Conservation (phyloP, 2,329 filamentous ascomycete species). For the Nigrospora oryzae region DNA sequence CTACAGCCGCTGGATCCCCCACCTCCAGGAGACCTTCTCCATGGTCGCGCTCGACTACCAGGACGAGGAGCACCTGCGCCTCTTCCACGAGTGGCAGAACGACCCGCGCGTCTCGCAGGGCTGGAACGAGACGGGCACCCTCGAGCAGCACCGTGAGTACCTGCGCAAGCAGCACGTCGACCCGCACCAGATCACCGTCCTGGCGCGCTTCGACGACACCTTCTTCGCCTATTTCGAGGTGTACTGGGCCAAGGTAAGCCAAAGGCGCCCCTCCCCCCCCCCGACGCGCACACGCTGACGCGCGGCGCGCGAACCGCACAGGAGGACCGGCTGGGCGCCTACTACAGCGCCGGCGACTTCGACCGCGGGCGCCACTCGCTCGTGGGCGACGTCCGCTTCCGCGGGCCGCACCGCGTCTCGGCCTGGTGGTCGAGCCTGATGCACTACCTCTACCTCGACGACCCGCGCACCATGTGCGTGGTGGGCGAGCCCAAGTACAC, state of each 20-base stretch:
- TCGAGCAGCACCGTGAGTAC: constrained; percentile 68
- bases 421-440: constrained; percentile 56
- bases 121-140: constrained; percentile 71
- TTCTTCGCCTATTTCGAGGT: constrained; percentile 74
- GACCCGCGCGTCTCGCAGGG: constrained; percentile 72
- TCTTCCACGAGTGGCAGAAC: constrained; percentile 79
- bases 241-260: constrained; percentile 59
- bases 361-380: constrained; percentile 51
- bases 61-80: constrained; percentile 52
- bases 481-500: constrained; percentile 67
- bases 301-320: constrained; percentile 13
- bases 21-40: constrained; percentile 68
- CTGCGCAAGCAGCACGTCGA: constrained; percentile 60
- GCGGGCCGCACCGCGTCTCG: constrained; percentile 50
- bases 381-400: constrained; percentile 50
- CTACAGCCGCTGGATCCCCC: constrained; percentile 73
- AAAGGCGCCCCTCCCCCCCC: neutral
- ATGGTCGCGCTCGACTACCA: constrained; percentile 66
- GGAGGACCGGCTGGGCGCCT: constrained; percentile 48
- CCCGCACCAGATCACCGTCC: constrained; percentile 60
- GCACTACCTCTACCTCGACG: constrained; percentile 55
- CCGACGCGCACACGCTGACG: neutral
- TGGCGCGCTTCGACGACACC: constrained; percentile 63
- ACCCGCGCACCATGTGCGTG: constrained; percentile 46
- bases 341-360: constrained; percentile 46